Evolutionary conservation across 2,329 filamentous ascomycete genomes (phyloP), one percentile per base, ranked within the genome.

Genomic region (Trematosphaeria pertusa): DNA sequence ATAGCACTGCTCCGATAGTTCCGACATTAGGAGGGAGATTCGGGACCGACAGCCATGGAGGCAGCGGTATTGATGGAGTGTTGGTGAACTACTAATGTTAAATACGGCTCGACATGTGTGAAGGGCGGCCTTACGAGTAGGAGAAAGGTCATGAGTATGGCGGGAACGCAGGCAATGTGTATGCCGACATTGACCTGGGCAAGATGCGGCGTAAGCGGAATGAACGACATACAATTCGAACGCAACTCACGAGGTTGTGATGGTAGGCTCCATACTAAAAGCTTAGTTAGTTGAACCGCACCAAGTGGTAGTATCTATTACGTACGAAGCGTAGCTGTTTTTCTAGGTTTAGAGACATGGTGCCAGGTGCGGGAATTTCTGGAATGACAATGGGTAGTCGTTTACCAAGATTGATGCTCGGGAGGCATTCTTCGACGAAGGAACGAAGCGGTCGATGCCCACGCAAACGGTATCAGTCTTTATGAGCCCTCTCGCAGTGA

Each of bases 191-290:
- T 94, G 73, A 88, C 78, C 84, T 87, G 61, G 45, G 30, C 32
- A 30, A 52, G 37, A 57, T 46, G 44, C 46, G 44, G 50, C 50
- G 57, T 67, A 52, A 55, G 62, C 54, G 53, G 43, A 55, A 62
- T n/a, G n/a, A n/a, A n/a, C n/a, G n/a, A n/a, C n/a, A n/a, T n/a
- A n/a, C n/a, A n/a, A n/a, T n/a, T n/a, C n/a, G n/a, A n/a, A n/a
- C n/a, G 33, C 42, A 47, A 54, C 73, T 46, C 77, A 87, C 82
- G 36, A 82, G 75, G 73, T 93, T 87, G 67, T 89, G 85, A 73
- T 94, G 89, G 69, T 94, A 93, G 48, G 88, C 83, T 70, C 89
- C 89, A 77, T 94, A 94, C 89, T 94, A 58, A 9, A 18, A 8
- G 39, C 15, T 18, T 15, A 11, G 50, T 61, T 48, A 54, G 49